Base-by-base conservation (phyloP, 257 asterid genomes). In the Solanum pinnatisectum region DNA sequence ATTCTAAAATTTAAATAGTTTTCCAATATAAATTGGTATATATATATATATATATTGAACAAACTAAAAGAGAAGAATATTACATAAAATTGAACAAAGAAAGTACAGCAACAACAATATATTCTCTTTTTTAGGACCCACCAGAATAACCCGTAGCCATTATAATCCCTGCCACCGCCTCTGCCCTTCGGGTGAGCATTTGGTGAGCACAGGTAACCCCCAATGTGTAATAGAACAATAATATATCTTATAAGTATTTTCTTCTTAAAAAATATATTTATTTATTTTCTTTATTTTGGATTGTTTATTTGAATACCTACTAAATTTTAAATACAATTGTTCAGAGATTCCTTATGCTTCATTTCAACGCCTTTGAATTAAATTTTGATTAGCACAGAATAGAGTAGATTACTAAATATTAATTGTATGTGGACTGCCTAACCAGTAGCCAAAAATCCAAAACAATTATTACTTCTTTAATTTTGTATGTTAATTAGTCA, bases 281-380 rank as follows among this genome's bases (percentile, higher is more conserved):
- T 36, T 73, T 37, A 10, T 10, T 36, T 5, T 20, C 5, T 37
- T 8, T 74, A 74, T 76, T 11, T 39, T 76, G 49, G 2, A 76
- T 23, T 22, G 20, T 37, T 27, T 74, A 37, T 11, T 74, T 37
- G 20, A 33, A 37, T 36, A 76, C 56, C 20, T 23, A 3, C 33
- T 81, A 44, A 27, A 81, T 81, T 79, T 44, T 18, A 27, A 15
- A 79, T 18, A 79, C 40, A 15, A 25, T 44, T 15, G 40, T 79
- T 79, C 67, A 44, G 1, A 15, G 85, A 81, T 81, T 27, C 85
- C 40, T 9, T 30, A 10, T 9, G 22, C 67, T 44, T 81, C 16
- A 44, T 79, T 44, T 79, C 85, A 79, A 79, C 67, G 27, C 27
- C 85, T 44, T 44, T 15, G 36, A 78, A 42, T 42, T n/a, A 42